Conservation (phyloP, 495 filamentous ascomycete species). For the Echria macrotheca region DNA sequence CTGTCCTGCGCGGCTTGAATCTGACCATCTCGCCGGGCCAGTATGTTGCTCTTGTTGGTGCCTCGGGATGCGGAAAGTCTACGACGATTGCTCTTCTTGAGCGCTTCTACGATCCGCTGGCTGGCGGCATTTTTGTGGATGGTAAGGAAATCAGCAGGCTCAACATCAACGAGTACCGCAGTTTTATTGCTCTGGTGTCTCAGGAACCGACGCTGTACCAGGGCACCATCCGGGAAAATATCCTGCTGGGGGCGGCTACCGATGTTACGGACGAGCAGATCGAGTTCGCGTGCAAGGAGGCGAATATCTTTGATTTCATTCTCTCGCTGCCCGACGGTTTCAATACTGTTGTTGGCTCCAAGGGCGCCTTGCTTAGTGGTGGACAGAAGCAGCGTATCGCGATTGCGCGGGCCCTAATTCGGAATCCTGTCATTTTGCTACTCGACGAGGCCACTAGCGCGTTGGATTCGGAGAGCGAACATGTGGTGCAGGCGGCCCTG, state of each 20-base stretch:
- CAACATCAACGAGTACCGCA: slow-evolving; percentile 51
- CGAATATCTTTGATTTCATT: slow-evolving; percentile 66
- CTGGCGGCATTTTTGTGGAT: slow-evolving; percentile 54
- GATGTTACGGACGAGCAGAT: slow-evolving; percentile 49
- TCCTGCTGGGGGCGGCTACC: slow-evolving; percentile 47
- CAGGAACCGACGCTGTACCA: slow-evolving; percentile 59
- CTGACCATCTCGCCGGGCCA: slow-evolving; percentile 60
- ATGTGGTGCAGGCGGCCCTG: slow-evolving; percentile 66
- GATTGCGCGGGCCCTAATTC: slow-evolving; percentile 72
- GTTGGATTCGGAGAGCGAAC: slow-evolving; percentile 72
- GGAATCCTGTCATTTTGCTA: slow-evolving; percentile 65
- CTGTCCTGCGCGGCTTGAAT: slow-evolving; percentile 50
- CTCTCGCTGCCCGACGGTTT: slow-evolving; percentile 58
- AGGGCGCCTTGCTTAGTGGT: slow-evolving; percentile 64
- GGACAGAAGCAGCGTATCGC: slow-evolving; percentile 78
- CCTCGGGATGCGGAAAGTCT: slow-evolving; percentile 71
- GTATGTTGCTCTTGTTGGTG: slow-evolving; percentile 67
- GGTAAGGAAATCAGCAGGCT: slow-evolving; percentile 46
- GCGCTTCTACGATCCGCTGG: slow-evolving; percentile 58
- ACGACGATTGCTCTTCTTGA: slow-evolving; percentile 67
- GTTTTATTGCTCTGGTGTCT: slow-evolving; percentile 55
- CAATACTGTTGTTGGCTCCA: slow-evolving; percentile 58
- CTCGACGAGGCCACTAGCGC: slow-evolving; percentile 79
- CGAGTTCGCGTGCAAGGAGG: slow-evolving; percentile 54
- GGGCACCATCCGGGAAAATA: slow-evolving; percentile 56